Percentiles rank a stretch among this genome's conserved stretches.
These are phyloP conservation scores for Magnaporthiopsis poae DNA, from an alignment of 2,329 filamentous ascomycete genomes.

Conservation along the genomic window DNA sequence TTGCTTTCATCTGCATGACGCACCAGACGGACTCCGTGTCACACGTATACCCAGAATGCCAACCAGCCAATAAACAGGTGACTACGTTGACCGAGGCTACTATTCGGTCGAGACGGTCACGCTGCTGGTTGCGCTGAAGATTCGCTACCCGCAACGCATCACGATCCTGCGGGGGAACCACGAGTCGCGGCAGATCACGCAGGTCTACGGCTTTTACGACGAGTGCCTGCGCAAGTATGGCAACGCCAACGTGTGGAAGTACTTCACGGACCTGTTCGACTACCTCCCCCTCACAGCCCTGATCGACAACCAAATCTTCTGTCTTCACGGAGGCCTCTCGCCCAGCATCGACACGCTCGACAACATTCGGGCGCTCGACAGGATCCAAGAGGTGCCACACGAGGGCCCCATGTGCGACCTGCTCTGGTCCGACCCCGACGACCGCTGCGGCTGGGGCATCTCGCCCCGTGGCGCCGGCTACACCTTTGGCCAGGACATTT, in stretches of 20 bases:
- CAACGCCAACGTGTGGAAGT: conserved; percentile 99
- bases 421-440: conserved; percentile 95
- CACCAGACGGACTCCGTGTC: not conserved
- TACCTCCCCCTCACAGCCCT: conserved; percentile 93
- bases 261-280: conserved; percentile 97
- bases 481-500: conserved; percentile 94
- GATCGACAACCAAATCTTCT: conserved; percentile 99
- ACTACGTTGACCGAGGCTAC: conserved; percentile 97
- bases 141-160: conserved; percentile 94
- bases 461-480: conserved; percentile 89
- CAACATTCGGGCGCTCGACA: conserved; percentile 88
- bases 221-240: conserved; percentile 98
- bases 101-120: conserved; percentile 98
- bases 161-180: conserved; percentile 98
- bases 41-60: not conserved
- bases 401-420: conserved; percentile 97
- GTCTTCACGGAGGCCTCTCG: conserved; percentile 89
- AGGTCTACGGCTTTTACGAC: conserved; percentile 99
- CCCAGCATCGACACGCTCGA: conserved; percentile 93
- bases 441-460: conserved; percentile 91
- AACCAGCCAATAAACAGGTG: conserved; percentile 46
- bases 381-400: conserved; percentile 96
- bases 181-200: conserved; percentile 96
- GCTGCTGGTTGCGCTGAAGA: conserved; percentile 90
- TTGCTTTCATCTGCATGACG: not conserved